These are phyloP conservation scores for Fusarium sororula DNA, from an alignment of 2,329 filamentous ascomycete species.

Conservation along the genomic window DNA sequence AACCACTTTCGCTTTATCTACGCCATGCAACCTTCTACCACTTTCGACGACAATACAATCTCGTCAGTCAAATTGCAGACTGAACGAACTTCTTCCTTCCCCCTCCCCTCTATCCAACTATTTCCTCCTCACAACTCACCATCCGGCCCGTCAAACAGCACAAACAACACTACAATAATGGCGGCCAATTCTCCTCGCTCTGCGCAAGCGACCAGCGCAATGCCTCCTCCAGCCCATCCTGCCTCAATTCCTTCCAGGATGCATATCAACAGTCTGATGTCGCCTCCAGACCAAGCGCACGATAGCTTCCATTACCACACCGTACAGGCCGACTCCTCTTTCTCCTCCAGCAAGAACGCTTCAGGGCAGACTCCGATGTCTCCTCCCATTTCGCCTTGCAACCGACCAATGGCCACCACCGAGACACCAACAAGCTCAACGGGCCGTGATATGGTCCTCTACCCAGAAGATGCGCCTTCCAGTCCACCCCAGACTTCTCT, in stretches of 20 bases:
- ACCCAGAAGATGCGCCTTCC: conserved; percentile 55
- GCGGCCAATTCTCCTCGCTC: conserved; percentile 36
- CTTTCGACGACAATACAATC: conserved; percentile 43
- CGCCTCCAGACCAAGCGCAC: conserved; percentile 65
- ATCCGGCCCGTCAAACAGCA: conserved; percentile 19
- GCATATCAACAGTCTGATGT: conserved; percentile 67
- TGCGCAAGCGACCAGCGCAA: conserved; percentile 36
- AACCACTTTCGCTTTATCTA: conserved; percentile 42
- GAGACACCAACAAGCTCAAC: conserved; percentile 45
- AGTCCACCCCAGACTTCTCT: conserved; percentile 59
- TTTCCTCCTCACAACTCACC: conserved; percentile 22
- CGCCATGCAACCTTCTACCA: conserved; percentile 43
- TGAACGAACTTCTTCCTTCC: conserved; percentile 23
- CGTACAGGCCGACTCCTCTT: conserved; percentile 28
- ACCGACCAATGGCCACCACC: conserved; percentile 50
- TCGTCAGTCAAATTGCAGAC: conserved; percentile 30
- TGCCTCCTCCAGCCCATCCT: conserved; percentile 44
- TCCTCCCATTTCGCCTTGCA: conserved; percentile 65
- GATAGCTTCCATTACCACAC: conserved; percentile 58
- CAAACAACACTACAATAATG: conserved; percentile 38
- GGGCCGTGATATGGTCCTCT: conserved; percentile 65
- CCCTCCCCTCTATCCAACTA: conserved; percentile 3
- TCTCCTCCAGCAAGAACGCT: conserved; percentile 32
- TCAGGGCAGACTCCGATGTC: conserved; percentile 56
- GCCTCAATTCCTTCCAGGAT: conserved; percentile 49